A percentile compares a stretch with the other conserved stretches of the same genome.
These are phyloP conservation scores for Limonium bicolor DNA, from an alignment of 148 eudicot species.

Conservation along the genomic window DNA sequence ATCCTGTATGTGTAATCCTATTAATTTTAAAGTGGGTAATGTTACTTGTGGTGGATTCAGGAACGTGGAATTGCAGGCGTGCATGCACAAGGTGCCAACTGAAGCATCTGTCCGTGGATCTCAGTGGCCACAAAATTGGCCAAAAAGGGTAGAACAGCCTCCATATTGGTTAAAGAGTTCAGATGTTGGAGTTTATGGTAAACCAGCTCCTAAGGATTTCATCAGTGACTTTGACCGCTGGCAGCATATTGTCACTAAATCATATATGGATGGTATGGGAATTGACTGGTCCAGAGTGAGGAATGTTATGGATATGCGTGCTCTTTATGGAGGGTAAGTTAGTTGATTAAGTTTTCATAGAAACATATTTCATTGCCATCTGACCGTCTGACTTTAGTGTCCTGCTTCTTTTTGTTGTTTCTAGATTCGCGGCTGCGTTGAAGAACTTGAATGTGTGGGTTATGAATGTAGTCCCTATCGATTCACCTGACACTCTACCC, in stretches of 20 bases:
- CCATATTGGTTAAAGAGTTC: slow-evolving; percentile 55
- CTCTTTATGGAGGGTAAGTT: slow-evolving; percentile 72
- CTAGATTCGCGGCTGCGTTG: slow-evolving; percentile 64
- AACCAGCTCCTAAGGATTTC: slow-evolving; percentile 57
- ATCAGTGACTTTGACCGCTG: slow-evolving; percentile 40
- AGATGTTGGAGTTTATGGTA: slow-evolving; percentile 50
- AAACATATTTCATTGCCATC: too few species aligned
- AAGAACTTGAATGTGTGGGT: slow-evolving; percentile 63
- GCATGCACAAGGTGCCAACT: slow-evolving; percentile 50
- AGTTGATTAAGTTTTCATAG: too few species aligned
- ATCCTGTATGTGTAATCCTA: too few species aligned
- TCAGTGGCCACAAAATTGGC: slow-evolving; percentile 58
- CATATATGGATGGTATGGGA: slow-evolving; percentile 57
- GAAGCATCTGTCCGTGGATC: slow-evolving; percentile 42
- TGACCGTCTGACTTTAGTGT: too few species aligned
- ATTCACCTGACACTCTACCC: slow-evolving; percentile 5
- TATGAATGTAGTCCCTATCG: slow-evolving; percentile 32
- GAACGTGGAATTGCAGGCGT: slow-evolving; percentile 47
- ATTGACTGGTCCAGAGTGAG: slow-evolving; percentile 52
- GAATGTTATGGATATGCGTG: slow-evolving; percentile 78
- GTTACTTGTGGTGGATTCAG: too few species aligned
- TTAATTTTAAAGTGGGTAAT: too few species aligned
- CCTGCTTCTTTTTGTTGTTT: slow-evolving; percentile 26
- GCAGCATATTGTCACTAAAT: slow-evolving; percentile 34
- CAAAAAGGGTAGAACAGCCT: slow-evolving; percentile 33